Conservation (phyloP, 2,329 filamentous ascomycete species). For the Arthroderma uncinatum region DNA sequence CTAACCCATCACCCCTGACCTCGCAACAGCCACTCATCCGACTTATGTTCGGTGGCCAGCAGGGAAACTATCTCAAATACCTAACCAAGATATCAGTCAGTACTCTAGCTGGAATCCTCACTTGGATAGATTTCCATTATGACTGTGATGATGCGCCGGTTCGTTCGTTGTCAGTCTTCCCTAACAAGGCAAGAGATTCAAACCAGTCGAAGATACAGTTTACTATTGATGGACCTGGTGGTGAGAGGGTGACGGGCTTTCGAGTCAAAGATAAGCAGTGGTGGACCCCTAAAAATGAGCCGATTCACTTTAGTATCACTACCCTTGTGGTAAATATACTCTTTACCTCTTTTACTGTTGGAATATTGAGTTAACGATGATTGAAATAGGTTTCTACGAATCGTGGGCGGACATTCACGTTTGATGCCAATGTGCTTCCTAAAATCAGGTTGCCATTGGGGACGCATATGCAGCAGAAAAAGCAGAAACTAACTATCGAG, state of each 20-base stretch:
- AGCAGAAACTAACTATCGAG: slow-evolving; percentile 11
- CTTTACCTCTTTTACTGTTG: neutral
- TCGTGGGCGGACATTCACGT: slow-evolving; percentile 12
- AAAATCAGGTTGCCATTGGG: slow-evolving; percentile 11
- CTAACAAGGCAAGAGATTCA: neutral
- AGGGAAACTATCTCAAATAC: slow-evolving; percentile 14
- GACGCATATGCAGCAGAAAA: slow-evolving; percentile 8
- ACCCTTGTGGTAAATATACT: neutral
- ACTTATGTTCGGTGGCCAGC: slow-evolving; percentile 16
- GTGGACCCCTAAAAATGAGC: neutral
- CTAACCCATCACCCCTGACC: slow-evolving; percentile 1
- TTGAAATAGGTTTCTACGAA: slow-evolving; percentile 15
- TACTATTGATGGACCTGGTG: slow-evolving; percentile 15
- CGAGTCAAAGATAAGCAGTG: slow-evolving; percentile 12
- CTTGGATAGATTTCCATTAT: slow-evolving; percentile 16
- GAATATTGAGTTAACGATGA: neutral
- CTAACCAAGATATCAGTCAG: slow-evolving; percentile 17
- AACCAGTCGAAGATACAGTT: slow-evolving; percentile 13
- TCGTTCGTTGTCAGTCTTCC: neutral
- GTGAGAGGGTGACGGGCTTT: slow-evolving; percentile 14
- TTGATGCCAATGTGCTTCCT: slow-evolving; percentile 16
- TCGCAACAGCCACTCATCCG: slow-evolving; percentile 14
- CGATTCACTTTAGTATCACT: neutral
- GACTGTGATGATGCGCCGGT: neutral
- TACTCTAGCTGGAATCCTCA: slow-evolving; percentile 11